Percentiles rank a stretch among this genome's conserved stretches.
phyloP scores from a whole-genome alignment of 176 grass and related monocot species.

The Microstegium vimineum region DNA sequence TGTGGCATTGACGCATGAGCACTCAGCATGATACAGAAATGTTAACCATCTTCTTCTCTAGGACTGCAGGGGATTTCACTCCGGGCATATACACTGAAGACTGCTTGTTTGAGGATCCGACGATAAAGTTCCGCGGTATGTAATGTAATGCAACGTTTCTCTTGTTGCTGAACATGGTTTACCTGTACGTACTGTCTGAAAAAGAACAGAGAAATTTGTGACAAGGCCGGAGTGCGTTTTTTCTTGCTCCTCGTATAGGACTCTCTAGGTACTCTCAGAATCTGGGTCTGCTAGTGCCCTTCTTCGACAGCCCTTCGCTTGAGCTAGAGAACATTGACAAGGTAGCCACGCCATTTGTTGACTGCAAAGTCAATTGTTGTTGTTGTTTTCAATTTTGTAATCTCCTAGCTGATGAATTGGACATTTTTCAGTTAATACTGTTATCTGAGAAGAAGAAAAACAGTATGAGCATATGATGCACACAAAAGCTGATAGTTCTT shows the following conservation, averaged over 20 bases:
- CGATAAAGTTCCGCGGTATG: conserved; percentile 73
- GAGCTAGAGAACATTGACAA: conserved; percentile 68
- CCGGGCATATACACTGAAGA: conserved; percentile 57
- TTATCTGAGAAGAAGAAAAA: too few species aligned
- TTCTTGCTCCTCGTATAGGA: conserved; percentile 38
- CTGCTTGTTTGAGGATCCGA: conserved; percentile 90
- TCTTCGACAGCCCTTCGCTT: conserved; percentile 72
- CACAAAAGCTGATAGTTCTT: background rate
- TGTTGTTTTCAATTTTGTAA: too few species aligned
- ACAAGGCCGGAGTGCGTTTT: background rate
- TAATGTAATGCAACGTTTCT: too few species aligned
- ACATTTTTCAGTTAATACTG: background rate
- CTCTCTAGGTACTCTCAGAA: conserved; percentile 68
- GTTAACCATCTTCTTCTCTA: background rate
- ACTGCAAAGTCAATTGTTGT: too few species aligned
- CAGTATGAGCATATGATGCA: background rate
- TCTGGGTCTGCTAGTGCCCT: conserved; percentile 67
- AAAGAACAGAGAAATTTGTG: background rate
- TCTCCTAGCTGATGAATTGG: background rate
- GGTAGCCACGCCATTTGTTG: background rate
- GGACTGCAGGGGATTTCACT: conserved; percentile 60
- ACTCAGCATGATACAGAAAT: background rate
- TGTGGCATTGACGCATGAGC: background rate
- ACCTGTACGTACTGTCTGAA: background rate
- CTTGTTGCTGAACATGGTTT: background rate